These are phyloP conservation scores for grape (Vitis vinifera) DNA, from an alignment of 164 flowering plant genomes.

Conservation along the genomic window ASM3070453v1 NC_081806.1:18419001-18419500, in stretches of 20 bases:
- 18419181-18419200: slow-evolving; percentile 77
- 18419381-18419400: background rate
- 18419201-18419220: slow-evolving; percentile 31
- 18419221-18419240: slow-evolving; percentile 26
- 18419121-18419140: slow-evolving; percentile 57
- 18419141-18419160: slow-evolving; percentile 69
- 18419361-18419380: background rate
- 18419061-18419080: slow-evolving; percentile 48
- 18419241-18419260: slow-evolving; percentile 34
- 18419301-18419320: slow-evolving; percentile 76
- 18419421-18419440: background rate
- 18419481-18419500: slow-evolving; percentile 94
- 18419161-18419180: slow-evolving; percentile 93
- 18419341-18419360: slow-evolving; percentile 42
- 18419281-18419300: slow-evolving; percentile 59
- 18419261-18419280: slow-evolving; percentile 53
- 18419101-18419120: slow-evolving; percentile 50
- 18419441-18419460: slow-evolving; percentile 70
- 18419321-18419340: slow-evolving; percentile 99
- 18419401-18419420: background rate
- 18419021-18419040: background rate
- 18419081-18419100: slow-evolving; percentile 71
- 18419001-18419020: background rate
- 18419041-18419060: slow-evolving; percentile 21
- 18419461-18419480: slow-evolving; percentile 67